Evolutionary conservation across 495 filamentous ascomycete species (phyloP), one percentile per base, ranked within the genome.

Genomic region (Neurospora sp.): DNA sequence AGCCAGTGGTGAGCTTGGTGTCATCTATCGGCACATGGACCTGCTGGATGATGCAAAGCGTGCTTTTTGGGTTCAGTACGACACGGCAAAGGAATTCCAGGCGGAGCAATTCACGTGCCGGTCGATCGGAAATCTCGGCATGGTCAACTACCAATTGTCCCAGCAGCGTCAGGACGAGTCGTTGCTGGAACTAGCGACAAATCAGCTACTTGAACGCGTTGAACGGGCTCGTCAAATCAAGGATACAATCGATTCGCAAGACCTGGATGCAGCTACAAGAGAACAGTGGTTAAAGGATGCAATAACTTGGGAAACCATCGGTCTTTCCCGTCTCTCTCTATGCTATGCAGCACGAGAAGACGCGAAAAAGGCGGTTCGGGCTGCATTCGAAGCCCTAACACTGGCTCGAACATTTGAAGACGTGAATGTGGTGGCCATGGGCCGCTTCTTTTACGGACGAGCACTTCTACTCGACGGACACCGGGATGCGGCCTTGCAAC

Each of bases 71-170:
- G 71, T 72, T 18, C 79, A 82, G 40, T 78, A 79, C 70, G 20
- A 65, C 1, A 73, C 70, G 6, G 81, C 81, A 3, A 77, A 74
- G 48, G 18, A 76, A 18, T 69, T 78, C 14, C 71, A 72, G 14
- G 14, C 69, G 4, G 73, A 77, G 6, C 38, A 41, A 4, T 71
- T 72, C 37, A 72, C 73, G 9, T 83, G 80, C 39, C 81, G 81
- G 37, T 75, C 81, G 1, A 76, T 81, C 38, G 81, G 81, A 12
- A 82, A 81, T 31, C 68, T 80, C 5, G 81, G 81, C 3, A 79
- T 79, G 74, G 71, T 75, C 18, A 82, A 80, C 53, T 83, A 83
- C 39, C 76, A 82, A 41, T 69, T 78, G 22, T 75, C 61, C 12
- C 70, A 69, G n/a, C 42, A 75, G 45, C 37, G 44, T 6, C 41